Conservation (phyloP, 352 stramenopile species). For the Elongisporangium anandrum region DNA sequence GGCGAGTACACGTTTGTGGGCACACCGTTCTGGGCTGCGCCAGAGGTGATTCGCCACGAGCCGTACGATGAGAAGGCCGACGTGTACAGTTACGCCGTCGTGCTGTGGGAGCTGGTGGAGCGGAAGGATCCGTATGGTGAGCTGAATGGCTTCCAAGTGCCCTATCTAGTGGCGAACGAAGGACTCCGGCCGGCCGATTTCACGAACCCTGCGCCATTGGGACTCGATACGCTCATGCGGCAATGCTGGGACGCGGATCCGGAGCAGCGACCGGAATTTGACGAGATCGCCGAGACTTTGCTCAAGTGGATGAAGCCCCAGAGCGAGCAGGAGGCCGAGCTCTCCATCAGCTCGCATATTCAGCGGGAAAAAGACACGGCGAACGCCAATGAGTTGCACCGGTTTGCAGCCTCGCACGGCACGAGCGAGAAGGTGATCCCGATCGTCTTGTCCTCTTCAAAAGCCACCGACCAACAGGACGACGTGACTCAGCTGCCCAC, state of each 20-base stretch:
- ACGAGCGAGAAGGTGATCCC: conserved; percentile 58
- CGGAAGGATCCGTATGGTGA: conserved; percentile 67
- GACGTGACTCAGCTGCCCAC: not conserved
- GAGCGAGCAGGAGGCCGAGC: conserved; percentile 24
- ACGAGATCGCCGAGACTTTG: conserved; percentile 52
- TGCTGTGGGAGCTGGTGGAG: conserved; percentile 75
- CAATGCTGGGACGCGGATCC: conserved; percentile 72
- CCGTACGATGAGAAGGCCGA: conserved; percentile 73
- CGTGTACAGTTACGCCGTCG: conserved; percentile 73
- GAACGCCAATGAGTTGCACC: conserved; percentile 41
- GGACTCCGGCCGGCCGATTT: conserved; percentile 52
- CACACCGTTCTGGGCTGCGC: conserved; percentile 74
- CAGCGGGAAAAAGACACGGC: conserved; percentile 40
- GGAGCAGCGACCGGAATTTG: conserved; percentile 60
- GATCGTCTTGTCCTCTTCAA: conserved; percentile 43
- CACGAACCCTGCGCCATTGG: conserved; percentile 38
- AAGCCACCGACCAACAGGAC: conserved; percentile 4
- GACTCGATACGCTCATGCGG: conserved; percentile 65
- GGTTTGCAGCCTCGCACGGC: conserved; percentile 61
- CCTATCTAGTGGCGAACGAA: conserved; percentile 64
- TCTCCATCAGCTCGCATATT: conserved; percentile 38
- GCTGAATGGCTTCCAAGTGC: conserved; percentile 76
- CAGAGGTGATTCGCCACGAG: conserved; percentile 75
- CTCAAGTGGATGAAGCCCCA: conserved; percentile 42
- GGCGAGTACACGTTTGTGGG: conserved; percentile 69